Percentiles rank a stretch among this genome's conserved stretches.
phyloP scores from a whole-genome alignment of 768 basidiomycete genomes.

The Scleroderma bovista region DNA sequence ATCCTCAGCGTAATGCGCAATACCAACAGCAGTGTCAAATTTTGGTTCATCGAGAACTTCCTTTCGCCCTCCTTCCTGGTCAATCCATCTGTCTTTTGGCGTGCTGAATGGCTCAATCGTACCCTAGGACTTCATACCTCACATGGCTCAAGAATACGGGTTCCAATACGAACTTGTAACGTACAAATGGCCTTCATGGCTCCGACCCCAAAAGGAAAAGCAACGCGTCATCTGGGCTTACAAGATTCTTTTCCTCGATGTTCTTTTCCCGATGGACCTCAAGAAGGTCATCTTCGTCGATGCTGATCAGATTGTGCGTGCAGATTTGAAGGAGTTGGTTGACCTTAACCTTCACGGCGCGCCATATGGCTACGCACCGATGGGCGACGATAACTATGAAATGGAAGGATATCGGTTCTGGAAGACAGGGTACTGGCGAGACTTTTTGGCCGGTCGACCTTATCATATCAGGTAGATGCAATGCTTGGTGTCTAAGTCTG shows the following conservation, averaged over 20 bases:
- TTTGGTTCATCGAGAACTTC: constrained; percentile 99
- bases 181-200: constrained; percentile 99
- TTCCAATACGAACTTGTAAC: constrained; percentile 98
- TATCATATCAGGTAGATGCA: constrained; percentile 88
- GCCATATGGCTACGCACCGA: constrained; percentile 94
- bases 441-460: constrained; percentile 74
- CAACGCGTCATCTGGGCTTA: constrained; percentile 99
- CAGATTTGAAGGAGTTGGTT: constrained; percentile 94
- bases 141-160: constrained; percentile 83
- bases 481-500: background rate
- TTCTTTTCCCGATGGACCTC: constrained; percentile 97
- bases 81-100: constrained; percentile 19
- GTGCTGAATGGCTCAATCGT: background rate
- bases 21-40: constrained; percentile 93
- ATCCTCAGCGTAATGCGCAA: constrained; percentile 92
- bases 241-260: constrained; percentile 98
- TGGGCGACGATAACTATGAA: constrained; percentile 91
- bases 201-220: constrained; percentile 95
- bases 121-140: constrained; percentile 85
- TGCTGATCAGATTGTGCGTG: constrained; percentile 94
- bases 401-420: constrained; percentile 99
- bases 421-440: constrained; percentile 96
- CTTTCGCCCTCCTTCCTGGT: constrained; percentile 95
- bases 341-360: constrained; percentile 89
- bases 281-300: constrained; percentile 99